These are phyloP conservation scores for Hyparrhenia diplandra DNA, from an alignment of 176 grass and related monocot genomes.

Conservation along the genomic window DNA sequence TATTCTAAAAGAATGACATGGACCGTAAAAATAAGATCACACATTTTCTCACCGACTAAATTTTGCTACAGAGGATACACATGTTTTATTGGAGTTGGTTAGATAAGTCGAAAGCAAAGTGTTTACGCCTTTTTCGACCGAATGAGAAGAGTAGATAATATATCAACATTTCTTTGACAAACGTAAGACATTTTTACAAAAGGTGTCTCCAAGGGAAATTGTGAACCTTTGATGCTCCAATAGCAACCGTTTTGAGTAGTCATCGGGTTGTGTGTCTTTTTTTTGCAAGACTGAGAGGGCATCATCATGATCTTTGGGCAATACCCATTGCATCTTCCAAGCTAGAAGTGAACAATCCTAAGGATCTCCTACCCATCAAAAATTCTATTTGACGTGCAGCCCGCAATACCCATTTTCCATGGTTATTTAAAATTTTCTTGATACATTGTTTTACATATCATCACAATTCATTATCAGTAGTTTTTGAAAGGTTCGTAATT, in stretches of 20 bases:
- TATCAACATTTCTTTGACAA: slow-evolving; percentile 5
- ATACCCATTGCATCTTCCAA: slow-evolving; percentile 80
- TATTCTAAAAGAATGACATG: not conserved
- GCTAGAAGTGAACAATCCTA: slow-evolving; percentile 57
- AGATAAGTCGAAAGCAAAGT: slow-evolving; percentile 50
- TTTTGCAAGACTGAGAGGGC: too few relatives aligned
- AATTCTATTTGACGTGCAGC: slow-evolving; percentile 81
- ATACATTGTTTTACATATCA: too few relatives aligned
- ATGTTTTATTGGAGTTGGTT: slow-evolving; percentile 42
- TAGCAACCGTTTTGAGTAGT: slow-evolving; percentile 81
- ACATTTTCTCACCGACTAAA: slow-evolving; percentile 56
- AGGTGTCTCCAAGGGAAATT: not conserved
- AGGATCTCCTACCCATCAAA: slow-evolving; percentile 33
- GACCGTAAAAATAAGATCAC: slow-evolving; percentile 8
- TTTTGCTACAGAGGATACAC: slow-evolving; percentile 37
- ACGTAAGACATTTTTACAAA: not conserved
- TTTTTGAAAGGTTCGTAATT: too few relatives aligned
- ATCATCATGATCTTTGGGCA: slow-evolving; percentile 91
- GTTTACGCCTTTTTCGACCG: slow-evolving; percentile 60
- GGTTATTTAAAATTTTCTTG: too few relatives aligned
- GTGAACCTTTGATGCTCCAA: slow-evolving; percentile 59
- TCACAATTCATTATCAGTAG: too few relatives aligned
- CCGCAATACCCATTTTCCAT: slow-evolving; percentile 23
- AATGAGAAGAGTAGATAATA: slow-evolving; percentile 1
- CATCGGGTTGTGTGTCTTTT: slow-evolving; percentile 76